Evolutionary conservation across 1,139 yeast species (phyloP).

Genomic region (Candida anutae): DNA sequence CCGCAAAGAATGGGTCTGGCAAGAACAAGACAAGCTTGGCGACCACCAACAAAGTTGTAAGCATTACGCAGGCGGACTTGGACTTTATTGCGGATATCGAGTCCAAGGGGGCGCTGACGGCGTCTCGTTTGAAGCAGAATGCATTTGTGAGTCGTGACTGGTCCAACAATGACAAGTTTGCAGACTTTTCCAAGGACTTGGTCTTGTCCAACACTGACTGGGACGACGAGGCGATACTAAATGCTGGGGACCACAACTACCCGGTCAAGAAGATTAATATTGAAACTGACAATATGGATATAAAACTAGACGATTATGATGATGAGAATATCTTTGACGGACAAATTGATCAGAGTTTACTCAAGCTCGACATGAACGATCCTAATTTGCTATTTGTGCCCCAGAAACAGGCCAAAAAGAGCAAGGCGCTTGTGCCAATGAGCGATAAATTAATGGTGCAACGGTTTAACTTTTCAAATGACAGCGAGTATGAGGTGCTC

Average conservation of each 20-base stretch:
- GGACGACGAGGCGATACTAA: conserved; percentile 64
- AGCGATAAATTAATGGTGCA: conserved; percentile 40
- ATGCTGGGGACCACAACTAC: conserved; percentile 28
- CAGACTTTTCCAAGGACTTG: conserved; percentile 47
- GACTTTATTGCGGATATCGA: conserved; percentile 23
- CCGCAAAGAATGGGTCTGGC: conserved; percentile 1
- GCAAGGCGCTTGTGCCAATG: conserved; percentile 38
- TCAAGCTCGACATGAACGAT: conserved; percentile 79
- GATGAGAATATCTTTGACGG: conserved; percentile 83
- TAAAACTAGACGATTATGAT: conserved; percentile 43
- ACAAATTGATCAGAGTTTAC: conserved; percentile 35
- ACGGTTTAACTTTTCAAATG: conserved; percentile 82
- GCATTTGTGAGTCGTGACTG: conserved; percentile 31
- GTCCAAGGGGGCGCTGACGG: conserved; percentile 12
- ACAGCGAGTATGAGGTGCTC: conserved; percentile 72
- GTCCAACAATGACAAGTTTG: conserved; percentile 29
- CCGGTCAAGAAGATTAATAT: conserved; percentile 4
- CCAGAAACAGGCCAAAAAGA: conserved; percentile 16
- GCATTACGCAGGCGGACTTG: conserved; percentile 26
- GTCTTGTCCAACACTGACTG: conserved; percentile 76
- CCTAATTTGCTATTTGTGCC: conserved; percentile 66
- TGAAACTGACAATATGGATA: conserved; percentile 6
- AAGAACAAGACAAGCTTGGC: conserved; percentile 3
- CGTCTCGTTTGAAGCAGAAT: conserved; percentile 15
- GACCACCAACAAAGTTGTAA: conserved; percentile 6